These are phyloP conservation scores for Phtheirospermum japonicum DNA, from an alignment of 257 asterid genomes.

Conservation along the genomic window DNA sequence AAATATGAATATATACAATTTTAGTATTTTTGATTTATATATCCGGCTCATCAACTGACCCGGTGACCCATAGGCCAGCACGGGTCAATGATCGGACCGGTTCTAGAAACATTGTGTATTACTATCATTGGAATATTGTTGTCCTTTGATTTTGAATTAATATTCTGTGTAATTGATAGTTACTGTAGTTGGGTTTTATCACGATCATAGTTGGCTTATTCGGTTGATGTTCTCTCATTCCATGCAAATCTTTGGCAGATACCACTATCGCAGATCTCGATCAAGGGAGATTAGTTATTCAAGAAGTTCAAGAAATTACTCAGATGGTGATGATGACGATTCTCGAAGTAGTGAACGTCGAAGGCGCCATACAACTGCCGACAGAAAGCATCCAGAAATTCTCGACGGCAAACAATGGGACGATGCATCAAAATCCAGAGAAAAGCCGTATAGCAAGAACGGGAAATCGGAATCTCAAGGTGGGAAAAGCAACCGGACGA, in stretches of 20 bases:
- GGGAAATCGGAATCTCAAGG: slow-evolving; percentile 31
- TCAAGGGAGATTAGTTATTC: slow-evolving; percentile 46
- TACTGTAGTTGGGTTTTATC: no score
- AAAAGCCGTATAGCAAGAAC: slow-evolving; percentile 29
- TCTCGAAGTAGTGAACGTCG: slow-evolving; percentile 31
- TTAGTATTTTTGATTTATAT: no score
- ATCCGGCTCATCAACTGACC: no score
- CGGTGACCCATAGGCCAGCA: no score
- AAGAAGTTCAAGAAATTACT: slow-evolving; percentile 44
- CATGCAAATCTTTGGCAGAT: slow-evolving; percentile 36
- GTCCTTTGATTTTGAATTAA: no score
- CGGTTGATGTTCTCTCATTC: neutral
- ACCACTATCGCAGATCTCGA: slow-evolving; percentile 39
- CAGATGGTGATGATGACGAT: slow-evolving; percentile 39
- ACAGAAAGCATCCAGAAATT: slow-evolving; percentile 36
- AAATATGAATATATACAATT: no score
- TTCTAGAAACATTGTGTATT: no score
- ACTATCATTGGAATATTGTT: no score
- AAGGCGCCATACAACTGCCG: slow-evolving; percentile 27
- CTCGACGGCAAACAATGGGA: slow-evolving; percentile 29
- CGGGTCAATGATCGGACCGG: no score
- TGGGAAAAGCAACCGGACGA: slow-evolving; percentile 22
- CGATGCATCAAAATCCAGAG: slow-evolving; percentile 31
- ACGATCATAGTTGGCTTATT: neutral
- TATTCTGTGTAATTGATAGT: no score